Conservation (phyloP, 2,329 filamentous ascomycete genomes). For the Aspergillus calidoustus region DNA sequence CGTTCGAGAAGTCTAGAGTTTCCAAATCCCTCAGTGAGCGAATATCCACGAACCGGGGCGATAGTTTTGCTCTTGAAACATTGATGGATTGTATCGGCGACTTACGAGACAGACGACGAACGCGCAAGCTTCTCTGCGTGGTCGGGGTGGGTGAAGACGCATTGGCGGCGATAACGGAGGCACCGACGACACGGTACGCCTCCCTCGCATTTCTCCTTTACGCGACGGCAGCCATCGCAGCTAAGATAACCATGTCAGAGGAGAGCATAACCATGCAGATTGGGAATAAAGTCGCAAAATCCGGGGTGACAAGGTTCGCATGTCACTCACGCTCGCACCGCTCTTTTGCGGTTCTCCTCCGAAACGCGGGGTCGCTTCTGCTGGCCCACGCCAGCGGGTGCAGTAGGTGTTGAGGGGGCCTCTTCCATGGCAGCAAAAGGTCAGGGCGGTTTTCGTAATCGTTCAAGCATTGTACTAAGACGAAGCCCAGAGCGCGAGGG, state of each 20-base stretch:
- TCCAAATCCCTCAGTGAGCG: constrained; percentile 1
- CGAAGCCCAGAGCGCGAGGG: background rate
- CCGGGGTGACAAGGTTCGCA: background rate
- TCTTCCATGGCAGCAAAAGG: constrained; percentile 36
- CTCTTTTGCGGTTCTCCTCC: constrained; percentile 48
- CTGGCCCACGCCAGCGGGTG: constrained; percentile 32
- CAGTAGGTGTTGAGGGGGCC: constrained; percentile 30
- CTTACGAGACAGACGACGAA: constrained; percentile 40
- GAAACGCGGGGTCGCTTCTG: constrained; percentile 47
- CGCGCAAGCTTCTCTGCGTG: constrained; percentile 37
- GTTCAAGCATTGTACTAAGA: constrained; percentile 32
- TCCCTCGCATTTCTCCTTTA: constrained; percentile 63
- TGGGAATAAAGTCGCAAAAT: background rate
- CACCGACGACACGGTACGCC: constrained; percentile 60
- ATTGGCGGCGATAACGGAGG: constrained; percentile 56
- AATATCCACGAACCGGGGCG: background rate
- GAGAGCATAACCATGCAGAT: too few species aligned
- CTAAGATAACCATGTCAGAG: constrained; percentile 34
- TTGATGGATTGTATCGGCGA: constrained; percentile 2
- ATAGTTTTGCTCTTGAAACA: background rate
- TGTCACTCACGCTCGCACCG: constrained; percentile 44
- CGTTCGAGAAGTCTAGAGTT: constrained; percentile 33
- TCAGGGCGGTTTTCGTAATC: constrained; percentile 31
- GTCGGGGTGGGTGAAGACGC: constrained; percentile 52
- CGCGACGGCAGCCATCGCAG: constrained; percentile 59